A percentile compares a stretch with the other conserved stretches of the same genome.
phyloP scores from a whole-genome alignment of 1,139 yeast genomes.

The Candida glucosophila region DNA sequence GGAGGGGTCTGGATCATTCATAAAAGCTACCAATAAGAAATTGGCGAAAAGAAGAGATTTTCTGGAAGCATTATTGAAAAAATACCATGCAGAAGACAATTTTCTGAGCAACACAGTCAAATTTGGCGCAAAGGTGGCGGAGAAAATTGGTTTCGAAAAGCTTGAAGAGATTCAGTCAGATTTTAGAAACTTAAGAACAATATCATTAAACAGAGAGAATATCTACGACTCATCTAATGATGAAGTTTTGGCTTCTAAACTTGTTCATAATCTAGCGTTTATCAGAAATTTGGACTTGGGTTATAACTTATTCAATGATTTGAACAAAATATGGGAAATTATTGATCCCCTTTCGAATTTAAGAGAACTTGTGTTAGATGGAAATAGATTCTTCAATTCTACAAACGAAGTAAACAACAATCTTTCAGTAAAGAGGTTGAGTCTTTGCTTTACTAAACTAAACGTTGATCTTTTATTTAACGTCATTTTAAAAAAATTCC shows the following conservation, averaged over 20 bases:
- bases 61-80: slow-evolving; percentile 38
- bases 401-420: neutral
- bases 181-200: slow-evolving; percentile 32
- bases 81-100: slow-evolving; percentile 22
- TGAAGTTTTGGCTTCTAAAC: neutral
- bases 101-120: slow-evolving; percentile 12
- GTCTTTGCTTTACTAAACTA: slow-evolving; percentile 23
- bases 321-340: slow-evolving; percentile 31
- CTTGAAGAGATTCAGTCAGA: slow-evolving; percentile 40
- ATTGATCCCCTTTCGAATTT: slow-evolving; percentile 27
- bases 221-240: slow-evolving; percentile 12
- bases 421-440: neutral
- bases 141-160: slow-evolving; percentile 59
- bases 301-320: slow-evolving; percentile 42
- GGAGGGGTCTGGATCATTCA: slow-evolving; percentile 53
- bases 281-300: slow-evolving; percentile 50
- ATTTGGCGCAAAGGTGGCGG: slow-evolving; percentile 50
- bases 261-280: slow-evolving; percentile 10
- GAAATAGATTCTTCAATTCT: slow-evolving; percentile 40
- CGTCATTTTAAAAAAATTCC: slow-evolving; percentile 29
- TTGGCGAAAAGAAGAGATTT: slow-evolving; percentile 23
- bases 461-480: slow-evolving; percentile 11
- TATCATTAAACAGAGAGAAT: slow-evolving; percentile 39
- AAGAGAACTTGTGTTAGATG: slow-evolving; percentile 45
- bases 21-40: slow-evolving; percentile 37